phyloP scores from a whole-genome alignment of 1,139 yeast species.

The Suhomyces taliae region DNA sequence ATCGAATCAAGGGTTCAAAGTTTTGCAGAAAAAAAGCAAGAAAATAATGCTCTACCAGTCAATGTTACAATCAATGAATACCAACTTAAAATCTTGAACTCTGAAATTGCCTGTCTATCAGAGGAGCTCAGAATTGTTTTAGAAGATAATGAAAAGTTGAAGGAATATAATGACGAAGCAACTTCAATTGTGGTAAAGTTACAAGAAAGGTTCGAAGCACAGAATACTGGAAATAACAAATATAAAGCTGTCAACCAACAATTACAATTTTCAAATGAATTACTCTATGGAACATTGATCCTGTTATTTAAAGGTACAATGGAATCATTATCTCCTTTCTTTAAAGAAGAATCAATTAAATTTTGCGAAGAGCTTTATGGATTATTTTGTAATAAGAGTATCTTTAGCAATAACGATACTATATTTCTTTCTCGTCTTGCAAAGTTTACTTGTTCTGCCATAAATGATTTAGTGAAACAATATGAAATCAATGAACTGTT shows the following conservation, averaged over 20 bases:
- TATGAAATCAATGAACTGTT: constrained; percentile 18
- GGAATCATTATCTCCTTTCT: constrained; percentile 18
- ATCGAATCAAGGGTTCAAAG: background rate
- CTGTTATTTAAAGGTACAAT: background rate
- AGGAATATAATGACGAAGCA: constrained; percentile 6
- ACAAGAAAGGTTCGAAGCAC: constrained; percentile 2
- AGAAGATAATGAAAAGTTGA: background rate
- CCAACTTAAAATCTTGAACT: background rate
- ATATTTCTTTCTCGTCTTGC: constrained; percentile 16
- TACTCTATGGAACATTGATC: constrained; percentile 1
- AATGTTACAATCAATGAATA: background rate
- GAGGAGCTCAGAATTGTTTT: background rate
- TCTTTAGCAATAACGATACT: constrained; percentile 13
- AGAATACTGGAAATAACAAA: background rate
- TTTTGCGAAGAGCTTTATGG: constrained; percentile 15
- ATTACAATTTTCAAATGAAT: background rate
- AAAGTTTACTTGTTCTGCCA: constrained; percentile 18
- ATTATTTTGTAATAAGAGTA: constrained; percentile 11
- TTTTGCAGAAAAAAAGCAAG: background rate
- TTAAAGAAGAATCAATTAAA: constrained; percentile 21
- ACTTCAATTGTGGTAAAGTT: constrained; percentile 1
- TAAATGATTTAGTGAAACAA: constrained; percentile 21
- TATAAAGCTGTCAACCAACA: background rate
- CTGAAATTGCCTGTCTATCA: background rate
- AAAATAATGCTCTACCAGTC: background rate